Evolutionary conservation across 139 green algal genomes (phyloP).

Genomic region (Astrephomene gubernaculifera): DNA sequence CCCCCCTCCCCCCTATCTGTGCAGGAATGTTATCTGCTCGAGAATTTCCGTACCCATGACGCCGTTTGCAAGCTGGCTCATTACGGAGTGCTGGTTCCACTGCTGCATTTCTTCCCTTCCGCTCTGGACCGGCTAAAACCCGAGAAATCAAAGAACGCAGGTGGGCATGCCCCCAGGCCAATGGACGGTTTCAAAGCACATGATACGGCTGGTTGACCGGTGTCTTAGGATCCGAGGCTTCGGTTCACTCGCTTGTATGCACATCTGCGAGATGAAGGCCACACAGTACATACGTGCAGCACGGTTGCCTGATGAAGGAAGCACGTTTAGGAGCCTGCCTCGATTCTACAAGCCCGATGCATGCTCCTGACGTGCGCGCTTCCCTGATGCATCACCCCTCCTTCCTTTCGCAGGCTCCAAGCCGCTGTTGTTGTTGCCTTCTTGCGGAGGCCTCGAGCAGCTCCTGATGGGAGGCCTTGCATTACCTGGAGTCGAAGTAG

Average conservation of each 20-base stretch:
- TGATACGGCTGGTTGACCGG: neutral
- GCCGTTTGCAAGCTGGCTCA: constrained; percentile 54
- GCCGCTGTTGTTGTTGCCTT: constrained; percentile 16
- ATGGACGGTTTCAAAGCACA: neutral
- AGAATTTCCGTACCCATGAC: constrained; percentile 55
- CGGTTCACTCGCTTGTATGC: neutral
- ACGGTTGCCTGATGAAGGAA: no score
- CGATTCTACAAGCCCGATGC: no score
- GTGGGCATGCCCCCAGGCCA: neutral
- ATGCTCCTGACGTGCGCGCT: no score
- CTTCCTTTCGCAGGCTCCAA: constrained; percentile 30
- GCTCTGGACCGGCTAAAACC: constrained; percentile 51
- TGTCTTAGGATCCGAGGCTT: neutral
- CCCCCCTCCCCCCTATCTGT: neutral
- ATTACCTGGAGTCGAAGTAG: neutral
- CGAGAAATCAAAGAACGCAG: constrained; percentile 29
- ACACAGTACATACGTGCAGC: no score
- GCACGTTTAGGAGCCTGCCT: no score
- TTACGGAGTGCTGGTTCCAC: constrained; percentile 39
- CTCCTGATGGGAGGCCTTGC: neutral
- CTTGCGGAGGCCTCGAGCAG: neutral
- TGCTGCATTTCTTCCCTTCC: constrained; percentile 59
- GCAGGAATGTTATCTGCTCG: neutral
- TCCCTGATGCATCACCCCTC: no score
- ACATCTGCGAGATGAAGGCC: no score